Evolutionary conservation across 2,329 filamentous ascomycete species (phyloP).

Genomic region (Xylariaceae sp.): DNA sequence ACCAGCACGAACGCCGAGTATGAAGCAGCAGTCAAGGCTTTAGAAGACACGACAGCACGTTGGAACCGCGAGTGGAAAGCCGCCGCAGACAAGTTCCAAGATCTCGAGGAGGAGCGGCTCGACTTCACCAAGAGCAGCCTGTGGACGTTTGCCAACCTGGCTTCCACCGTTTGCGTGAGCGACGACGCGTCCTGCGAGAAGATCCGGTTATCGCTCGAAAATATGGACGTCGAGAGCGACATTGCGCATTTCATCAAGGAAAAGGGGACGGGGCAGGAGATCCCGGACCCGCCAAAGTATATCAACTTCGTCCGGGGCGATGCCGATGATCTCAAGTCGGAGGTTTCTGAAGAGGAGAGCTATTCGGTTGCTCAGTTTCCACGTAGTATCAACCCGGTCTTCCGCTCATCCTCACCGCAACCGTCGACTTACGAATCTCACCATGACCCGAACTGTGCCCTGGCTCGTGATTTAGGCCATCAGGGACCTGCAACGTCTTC

Average conservation of each 20-base stretch:
- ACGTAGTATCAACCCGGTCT: slow-evolving; percentile 90
- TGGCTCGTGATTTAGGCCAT: slow-evolving; percentile 66
- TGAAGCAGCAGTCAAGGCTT: slow-evolving; percentile 82
- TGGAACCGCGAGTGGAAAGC: slow-evolving; percentile 99
- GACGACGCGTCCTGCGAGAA: slow-evolving; percentile 97
- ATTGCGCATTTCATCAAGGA: slow-evolving; percentile 86
- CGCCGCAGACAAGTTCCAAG: slow-evolving; percentile 97
- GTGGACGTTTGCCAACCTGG: slow-evolving; percentile 96
- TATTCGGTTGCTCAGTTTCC: slow-evolving; percentile 97
- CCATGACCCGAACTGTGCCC: slow-evolving; percentile 73
- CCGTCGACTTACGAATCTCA: slow-evolving; percentile 91
- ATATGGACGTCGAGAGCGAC: slow-evolving; percentile 95
- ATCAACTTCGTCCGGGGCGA: slow-evolving; percentile 98
- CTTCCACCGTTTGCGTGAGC: slow-evolving; percentile 95
- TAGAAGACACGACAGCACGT: slow-evolving; percentile 89
- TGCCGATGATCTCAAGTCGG: slow-evolving; percentile 70
- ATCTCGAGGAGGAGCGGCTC: slow-evolving; percentile 92
- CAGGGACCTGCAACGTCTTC: slow-evolving; percentile 39
- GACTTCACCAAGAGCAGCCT: slow-evolving; percentile 97
- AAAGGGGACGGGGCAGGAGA: slow-evolving; percentile 89
- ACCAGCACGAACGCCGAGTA: slow-evolving; percentile 90
- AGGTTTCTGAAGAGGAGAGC: slow-evolving; percentile 72
- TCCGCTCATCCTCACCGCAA: slow-evolving; percentile 91
- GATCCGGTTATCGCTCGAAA: slow-evolving; percentile 85
- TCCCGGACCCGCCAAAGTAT: slow-evolving; percentile 93